Evolutionary conservation across 352 stramenopile genomes (phyloP), one percentile per base, ranked within the genome.

Genomic region (Pythium angustatum): DNA sequence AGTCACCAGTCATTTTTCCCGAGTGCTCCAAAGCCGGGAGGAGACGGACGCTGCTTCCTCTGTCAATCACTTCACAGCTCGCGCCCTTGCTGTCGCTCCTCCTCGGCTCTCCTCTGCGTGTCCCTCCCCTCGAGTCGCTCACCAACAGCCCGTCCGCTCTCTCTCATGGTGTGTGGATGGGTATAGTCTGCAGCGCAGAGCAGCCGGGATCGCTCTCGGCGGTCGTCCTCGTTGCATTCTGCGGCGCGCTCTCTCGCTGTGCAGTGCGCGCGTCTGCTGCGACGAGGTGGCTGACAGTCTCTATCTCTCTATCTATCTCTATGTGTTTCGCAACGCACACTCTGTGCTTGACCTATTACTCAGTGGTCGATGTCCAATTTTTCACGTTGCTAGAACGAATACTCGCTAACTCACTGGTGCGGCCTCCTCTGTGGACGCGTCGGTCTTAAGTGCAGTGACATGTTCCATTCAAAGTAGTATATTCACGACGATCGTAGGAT

Each of bases 361-460:
- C 54, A 45, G 72, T 92, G 85, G 83, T 87, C 72, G 71, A 88
- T 81, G 75, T 90, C 81, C 79, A 92, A 88, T 92, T 92, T 91
- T 89, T 88, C 79, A 81, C 56, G 78, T 90, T 90, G 81, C 83
- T 45, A 90, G 64, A 90, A 47, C 14, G 44, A 82, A 31, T 45
- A 73, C 80, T 75, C 83, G 64, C 82, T 74, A 81, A 92, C 83
- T 92, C 83, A 92, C 83, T 81, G 78, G 71, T 68, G 69, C 55
- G 73, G 52, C 75, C 64, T 38, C 47, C 73, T 31, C 30, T 77
- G 78, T 90, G 69, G 62, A 59, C 62, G 75, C 71, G 61, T 82
- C 90, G 83, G 83, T 92, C 83, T 92, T 92, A 72, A 75, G 81
- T 87, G 74, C 78, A 69, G 78, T 79, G 64, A 88, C 77, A 89